Percentiles rank a stretch among this genome's conserved stretches.
phyloP scores from a whole-genome alignment of 2,329 filamentous ascomycete genomes.

The Exophiala spinifera region DNA sequence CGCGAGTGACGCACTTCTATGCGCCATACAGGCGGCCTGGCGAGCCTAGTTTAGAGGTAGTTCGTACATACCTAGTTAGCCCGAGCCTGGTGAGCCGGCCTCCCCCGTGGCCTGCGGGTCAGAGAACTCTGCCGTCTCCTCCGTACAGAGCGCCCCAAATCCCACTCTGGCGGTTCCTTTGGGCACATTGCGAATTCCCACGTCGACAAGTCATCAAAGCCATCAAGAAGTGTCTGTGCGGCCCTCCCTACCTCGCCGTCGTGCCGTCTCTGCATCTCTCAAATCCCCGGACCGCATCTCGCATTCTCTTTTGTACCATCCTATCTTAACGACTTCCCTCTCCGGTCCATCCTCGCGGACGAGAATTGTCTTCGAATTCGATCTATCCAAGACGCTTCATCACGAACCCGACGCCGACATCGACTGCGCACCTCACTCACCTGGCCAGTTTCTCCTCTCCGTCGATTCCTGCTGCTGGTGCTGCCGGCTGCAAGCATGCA shows the following conservation, averaged over 20 bases:
- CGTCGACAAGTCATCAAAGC: no score
- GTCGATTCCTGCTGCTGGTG: neutral
- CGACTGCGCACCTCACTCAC: no score
- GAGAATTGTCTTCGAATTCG: neutral
- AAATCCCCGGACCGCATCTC: neutral
- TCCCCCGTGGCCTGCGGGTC: neutral
- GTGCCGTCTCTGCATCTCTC: neutral
- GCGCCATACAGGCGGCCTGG: neutral
- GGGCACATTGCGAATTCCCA: neutral
- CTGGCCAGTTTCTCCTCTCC: no score
- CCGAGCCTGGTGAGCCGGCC: no score
- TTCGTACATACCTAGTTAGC: no score
- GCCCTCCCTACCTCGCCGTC: neutral
- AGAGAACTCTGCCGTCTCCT: neutral
- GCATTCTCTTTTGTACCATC: neutral
- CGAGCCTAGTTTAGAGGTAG: no score
- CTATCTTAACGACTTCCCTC: neutral
- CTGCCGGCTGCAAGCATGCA: constrained; percentile 16
- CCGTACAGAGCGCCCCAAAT: neutral
- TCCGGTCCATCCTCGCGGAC: neutral
- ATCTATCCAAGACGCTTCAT: no score
- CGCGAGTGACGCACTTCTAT: no score
- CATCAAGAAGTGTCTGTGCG: no score
- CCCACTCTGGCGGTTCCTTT: neutral
- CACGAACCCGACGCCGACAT: no score